Evolutionary conservation across 2,329 filamentous ascomycete species (phyloP).

Genomic region (Exserohilum rostratum): DNA sequence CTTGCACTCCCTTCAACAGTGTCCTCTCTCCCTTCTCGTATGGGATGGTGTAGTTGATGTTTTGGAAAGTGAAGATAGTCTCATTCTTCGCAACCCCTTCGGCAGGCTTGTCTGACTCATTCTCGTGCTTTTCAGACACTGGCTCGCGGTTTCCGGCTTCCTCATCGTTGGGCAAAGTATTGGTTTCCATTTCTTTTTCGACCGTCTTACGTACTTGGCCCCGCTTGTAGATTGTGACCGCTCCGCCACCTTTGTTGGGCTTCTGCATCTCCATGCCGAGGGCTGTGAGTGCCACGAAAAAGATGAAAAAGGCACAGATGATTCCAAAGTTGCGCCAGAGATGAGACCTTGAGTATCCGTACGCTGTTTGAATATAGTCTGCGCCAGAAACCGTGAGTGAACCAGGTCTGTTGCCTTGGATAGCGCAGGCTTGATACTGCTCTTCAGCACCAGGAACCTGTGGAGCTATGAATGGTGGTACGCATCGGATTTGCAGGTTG

Average conservation of each 20-base stretch:
- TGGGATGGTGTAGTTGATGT: conserved; percentile 77
- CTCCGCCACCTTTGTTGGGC: conserved; percentile 64
- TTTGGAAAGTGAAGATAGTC: conserved; percentile 75
- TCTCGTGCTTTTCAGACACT: conserved; percentile 31
- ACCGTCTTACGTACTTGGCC: conserved; percentile 66
- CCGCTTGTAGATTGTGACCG: conserved; percentile 67
- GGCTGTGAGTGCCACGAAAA: conserved; percentile 56
- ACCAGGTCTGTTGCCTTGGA: conserved; percentile 63
- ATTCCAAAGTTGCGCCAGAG: conserved; percentile 66
- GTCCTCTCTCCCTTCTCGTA: conserved; percentile 52
- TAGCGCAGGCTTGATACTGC: conserved; percentile 64
- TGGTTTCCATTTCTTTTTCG: conserved; percentile 62
- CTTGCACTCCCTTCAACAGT: conserved; percentile 67
- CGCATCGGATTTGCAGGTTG: conserved; percentile 60
- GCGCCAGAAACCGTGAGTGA: conserved; percentile 60
- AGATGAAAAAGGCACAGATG: conserved; percentile 57
- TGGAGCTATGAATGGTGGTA: conserved; percentile 63
- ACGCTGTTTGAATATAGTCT: conserved; percentile 62
- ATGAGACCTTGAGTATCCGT: conserved; percentile 61
- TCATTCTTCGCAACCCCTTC: conserved; percentile 67
- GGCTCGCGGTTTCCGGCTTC: conserved; percentile 55
- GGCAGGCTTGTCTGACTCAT: conserved; percentile 37
- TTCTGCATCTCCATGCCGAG: conserved; percentile 58
- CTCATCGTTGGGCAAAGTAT: conserved; percentile 54
- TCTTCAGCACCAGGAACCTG: conserved; percentile 52